Evolutionary conservation across 225 moss, liverwort and hornwort genomes (phyloP).

Genomic region (Rhytidiadelphus loreus): DNA sequence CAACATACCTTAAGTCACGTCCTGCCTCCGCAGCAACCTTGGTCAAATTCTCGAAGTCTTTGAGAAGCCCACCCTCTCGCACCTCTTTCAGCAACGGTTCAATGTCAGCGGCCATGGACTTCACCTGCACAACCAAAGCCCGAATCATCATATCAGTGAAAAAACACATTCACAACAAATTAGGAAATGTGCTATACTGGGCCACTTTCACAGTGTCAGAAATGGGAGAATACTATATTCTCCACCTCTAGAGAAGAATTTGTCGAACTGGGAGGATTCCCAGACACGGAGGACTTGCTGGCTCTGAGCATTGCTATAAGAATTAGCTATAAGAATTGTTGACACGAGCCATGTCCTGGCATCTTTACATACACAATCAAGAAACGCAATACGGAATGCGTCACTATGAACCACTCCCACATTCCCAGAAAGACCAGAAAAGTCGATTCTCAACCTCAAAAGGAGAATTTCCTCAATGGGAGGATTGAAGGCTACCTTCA

Average conservation of each 20-base stretch:
- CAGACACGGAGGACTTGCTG: neutral
- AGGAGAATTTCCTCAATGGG: neutral
- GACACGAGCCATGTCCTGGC: conserved; percentile 40
- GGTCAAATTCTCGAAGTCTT: conserved; percentile 43
- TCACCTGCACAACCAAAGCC: conserved; percentile 20
- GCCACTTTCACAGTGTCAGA: neutral
- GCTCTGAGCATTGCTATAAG: neutral
- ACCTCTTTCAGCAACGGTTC: conserved; percentile 46
- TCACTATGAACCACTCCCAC: neutral
- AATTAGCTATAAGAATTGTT: neutral
- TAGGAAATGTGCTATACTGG: neutral
- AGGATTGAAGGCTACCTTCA: conserved; percentile 25
- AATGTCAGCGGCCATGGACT: conserved; percentile 37
- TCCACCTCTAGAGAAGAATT: neutral
- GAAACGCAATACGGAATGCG: neutral
- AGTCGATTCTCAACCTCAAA: neutral
- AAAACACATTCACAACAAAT: neutral
- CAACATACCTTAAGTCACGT: conserved; percentile 31
- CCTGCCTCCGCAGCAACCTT: conserved; percentile 43
- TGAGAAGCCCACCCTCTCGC: conserved; percentile 40
- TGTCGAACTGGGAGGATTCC: neutral
- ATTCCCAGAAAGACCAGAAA: neutral
- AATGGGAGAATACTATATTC: neutral
- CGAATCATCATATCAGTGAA: neutral
- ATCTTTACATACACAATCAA: neutral